These are phyloP conservation scores for Phanerochaete sordida DNA, from an alignment of 768 basidiomycete genomes.

Conservation along the genomic window DNA sequence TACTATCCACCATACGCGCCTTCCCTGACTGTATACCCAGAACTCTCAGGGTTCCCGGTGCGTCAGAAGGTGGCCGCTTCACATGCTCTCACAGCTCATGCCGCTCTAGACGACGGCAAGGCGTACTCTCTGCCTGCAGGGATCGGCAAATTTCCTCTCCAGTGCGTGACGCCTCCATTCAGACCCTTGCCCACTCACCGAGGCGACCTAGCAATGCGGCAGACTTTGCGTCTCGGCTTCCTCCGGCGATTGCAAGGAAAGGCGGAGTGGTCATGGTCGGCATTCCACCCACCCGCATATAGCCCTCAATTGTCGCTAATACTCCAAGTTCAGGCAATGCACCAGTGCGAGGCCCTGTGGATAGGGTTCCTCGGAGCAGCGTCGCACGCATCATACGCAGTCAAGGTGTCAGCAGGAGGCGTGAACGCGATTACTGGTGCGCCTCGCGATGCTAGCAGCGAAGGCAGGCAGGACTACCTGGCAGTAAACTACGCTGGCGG, in stretches of 20 bases:
- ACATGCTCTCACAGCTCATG: no score
- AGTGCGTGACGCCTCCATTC: no score
- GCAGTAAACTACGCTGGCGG: conserved; percentile 7
- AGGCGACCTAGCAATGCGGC: conserved; percentile 16
- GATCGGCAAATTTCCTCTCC: conserved; percentile 21
- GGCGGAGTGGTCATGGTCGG: conserved; percentile 27
- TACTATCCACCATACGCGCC: no score
- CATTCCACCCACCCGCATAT: neutral
- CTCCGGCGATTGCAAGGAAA: conserved; percentile 16
- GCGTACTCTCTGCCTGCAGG: conserved; percentile 22
- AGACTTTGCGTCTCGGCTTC: conserved; percentile 14
- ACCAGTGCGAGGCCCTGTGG: conserved; percentile 30
- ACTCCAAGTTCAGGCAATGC: conserved; percentile 20
- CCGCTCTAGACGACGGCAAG: conserved; percentile 8
- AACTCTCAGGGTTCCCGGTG: neutral
- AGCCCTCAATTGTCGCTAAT: neutral
- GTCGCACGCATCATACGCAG: conserved; percentile 8
- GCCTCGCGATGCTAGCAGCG: conserved; percentile 17
- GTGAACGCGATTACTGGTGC: conserved; percentile 27
- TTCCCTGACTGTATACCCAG: no score
- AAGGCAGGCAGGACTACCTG: conserved; percentile 28
- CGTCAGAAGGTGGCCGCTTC: no score
- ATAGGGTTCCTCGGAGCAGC: conserved; percentile 25
- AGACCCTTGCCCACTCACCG: no score
- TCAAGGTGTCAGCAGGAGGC: conserved; percentile 29